phyloP scores from a whole-genome alignment of 2,329 filamentous ascomycete genomes.

The Mariannaea elegans region DNA sequence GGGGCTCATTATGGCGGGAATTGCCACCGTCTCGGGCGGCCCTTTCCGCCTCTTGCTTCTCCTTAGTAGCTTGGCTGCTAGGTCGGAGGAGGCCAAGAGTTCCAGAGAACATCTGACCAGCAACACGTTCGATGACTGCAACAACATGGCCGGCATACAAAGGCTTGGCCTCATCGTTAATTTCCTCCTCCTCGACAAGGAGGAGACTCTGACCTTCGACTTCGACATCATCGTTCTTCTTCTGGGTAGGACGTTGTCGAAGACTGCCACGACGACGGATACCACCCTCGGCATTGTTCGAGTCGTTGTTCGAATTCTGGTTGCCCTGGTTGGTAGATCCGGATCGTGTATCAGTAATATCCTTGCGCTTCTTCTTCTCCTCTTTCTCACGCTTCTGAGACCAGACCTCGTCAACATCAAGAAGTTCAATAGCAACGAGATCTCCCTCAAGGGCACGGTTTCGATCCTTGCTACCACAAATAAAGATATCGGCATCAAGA shows the following conservation, averaged over 20 bases:
- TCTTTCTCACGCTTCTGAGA: constrained; percentile 98
- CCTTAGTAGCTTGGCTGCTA: constrained; percentile 98
- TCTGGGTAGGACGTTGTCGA: constrained; percentile 95
- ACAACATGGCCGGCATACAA: constrained; percentile 97
- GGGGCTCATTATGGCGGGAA: constrained; percentile 77
- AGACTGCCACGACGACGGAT: constrained; percentile 93
- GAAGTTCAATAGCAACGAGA: constrained; percentile 91
- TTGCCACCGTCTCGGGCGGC: constrained; percentile 85
- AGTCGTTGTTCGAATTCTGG: constrained; percentile 70
- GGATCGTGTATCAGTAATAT: constrained; percentile 90
- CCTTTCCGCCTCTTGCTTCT: constrained; percentile 98
- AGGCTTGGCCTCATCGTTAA: constrained; percentile 97
- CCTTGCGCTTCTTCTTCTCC: constrained; percentile 99
- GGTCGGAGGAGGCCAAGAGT: constrained; percentile 93
- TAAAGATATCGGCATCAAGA: constrained; percentile 98
- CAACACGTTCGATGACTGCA: constrained; percentile 94
- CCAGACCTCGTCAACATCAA: constrained; percentile 99
- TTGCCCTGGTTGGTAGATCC: constrained; percentile 78
- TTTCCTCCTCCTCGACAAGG: constrained; percentile 97
- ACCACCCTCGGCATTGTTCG: constrained; percentile 77
- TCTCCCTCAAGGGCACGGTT: constrained; percentile 97
- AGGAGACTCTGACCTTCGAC: constrained; percentile 97
- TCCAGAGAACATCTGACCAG: constrained; percentile 98
- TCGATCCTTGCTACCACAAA: constrained; percentile 98
- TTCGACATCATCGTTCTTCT: constrained; percentile 99